phyloP scores from a whole-genome alignment of 495 filamentous ascomycete genomes.

The Oidiodendron maius region DNA sequence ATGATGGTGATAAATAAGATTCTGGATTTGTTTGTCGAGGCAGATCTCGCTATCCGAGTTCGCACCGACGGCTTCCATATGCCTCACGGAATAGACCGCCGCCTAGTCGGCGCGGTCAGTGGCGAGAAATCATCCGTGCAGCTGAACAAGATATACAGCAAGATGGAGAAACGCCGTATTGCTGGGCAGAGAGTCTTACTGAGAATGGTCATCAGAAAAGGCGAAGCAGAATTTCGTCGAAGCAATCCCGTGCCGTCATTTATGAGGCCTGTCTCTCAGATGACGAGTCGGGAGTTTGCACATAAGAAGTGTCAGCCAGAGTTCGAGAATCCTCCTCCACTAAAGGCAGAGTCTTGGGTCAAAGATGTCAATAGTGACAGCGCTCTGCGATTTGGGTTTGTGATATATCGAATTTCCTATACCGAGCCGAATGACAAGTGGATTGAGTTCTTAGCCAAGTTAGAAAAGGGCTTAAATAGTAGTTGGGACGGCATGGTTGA shows the following conservation, averaged over 20 bases:
- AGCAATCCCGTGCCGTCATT: background rate
- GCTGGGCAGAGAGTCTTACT: conserved; percentile 17
- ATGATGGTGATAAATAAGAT: conserved; percentile 20
- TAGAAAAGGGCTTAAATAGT: conserved; percentile 24
- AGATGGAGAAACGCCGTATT: conserved; percentile 21
- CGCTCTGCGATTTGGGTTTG: conserved; percentile 17
- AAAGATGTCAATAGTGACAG: background rate
- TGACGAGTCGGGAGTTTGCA: conserved; percentile 17
- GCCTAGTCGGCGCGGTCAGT: background rate
- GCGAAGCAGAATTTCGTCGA: background rate
- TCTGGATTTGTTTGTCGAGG: conserved; percentile 8
- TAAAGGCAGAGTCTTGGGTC: conserved; percentile 17
- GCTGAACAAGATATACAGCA: background rate
- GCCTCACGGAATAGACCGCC: background rate
- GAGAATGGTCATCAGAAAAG: background rate
- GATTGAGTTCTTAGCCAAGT: conserved; percentile 18
- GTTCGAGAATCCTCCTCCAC: conserved; percentile 19
- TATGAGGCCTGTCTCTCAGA: conserved; percentile 8
- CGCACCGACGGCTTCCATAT: conserved; percentile 11
- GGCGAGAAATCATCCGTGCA: background rate
- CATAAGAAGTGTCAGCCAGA: conserved; percentile 19
- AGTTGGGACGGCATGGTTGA: conserved; percentile 27
- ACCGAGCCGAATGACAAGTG: conserved; percentile 25
- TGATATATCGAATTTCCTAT: conserved; percentile 30
- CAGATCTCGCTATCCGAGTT: conserved; percentile 5